phyloP scores from a whole-genome alignment of 2,329 filamentous ascomycete species.

The Fusarium proliferatum region DNA sequence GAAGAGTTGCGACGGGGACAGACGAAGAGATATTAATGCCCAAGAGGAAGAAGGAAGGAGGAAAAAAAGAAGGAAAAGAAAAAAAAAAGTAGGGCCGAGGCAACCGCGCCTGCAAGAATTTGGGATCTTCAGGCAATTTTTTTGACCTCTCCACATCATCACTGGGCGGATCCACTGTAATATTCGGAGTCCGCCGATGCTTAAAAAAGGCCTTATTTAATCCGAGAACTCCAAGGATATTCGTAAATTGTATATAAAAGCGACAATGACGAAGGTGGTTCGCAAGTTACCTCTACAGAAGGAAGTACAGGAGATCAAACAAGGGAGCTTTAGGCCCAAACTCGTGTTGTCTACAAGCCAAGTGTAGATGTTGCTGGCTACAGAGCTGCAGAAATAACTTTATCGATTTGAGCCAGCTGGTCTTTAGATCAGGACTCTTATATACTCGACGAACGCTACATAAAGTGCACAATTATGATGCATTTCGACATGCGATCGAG shows the following conservation, averaged over 20 bases:
- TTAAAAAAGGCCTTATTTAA: neutral
- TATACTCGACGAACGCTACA: accelerated
- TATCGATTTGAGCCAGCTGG: neutral
- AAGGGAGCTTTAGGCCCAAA: neutral
- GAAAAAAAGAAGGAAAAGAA: conserved; percentile 22
- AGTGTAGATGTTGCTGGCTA: neutral
- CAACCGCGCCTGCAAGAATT: conserved; percentile 22
- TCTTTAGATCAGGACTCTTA: neutral
- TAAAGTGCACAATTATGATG: accelerated
- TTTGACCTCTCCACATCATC: conserved; percentile 30
- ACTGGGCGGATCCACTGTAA: conserved; percentile 22
- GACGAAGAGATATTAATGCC: conserved; percentile 20
- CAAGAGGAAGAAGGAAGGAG: conserved; percentile 19
- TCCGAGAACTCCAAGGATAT: neutral
- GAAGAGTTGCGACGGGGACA: conserved; percentile 24
- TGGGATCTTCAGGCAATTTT: conserved; percentile 42
- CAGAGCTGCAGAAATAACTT: no score
- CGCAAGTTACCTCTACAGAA: no score
- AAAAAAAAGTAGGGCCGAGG: conserved; percentile 29
- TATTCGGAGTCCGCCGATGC: conserved; percentile 40
- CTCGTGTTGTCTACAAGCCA: neutral
- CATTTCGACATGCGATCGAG: neutral
- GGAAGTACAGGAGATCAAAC: no score
- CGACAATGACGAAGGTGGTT: neutral
- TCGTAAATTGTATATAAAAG: neutral